Base-by-base conservation (phyloP, 2,329 filamentous ascomycete species). In the Penicillium frequentans region DNA sequence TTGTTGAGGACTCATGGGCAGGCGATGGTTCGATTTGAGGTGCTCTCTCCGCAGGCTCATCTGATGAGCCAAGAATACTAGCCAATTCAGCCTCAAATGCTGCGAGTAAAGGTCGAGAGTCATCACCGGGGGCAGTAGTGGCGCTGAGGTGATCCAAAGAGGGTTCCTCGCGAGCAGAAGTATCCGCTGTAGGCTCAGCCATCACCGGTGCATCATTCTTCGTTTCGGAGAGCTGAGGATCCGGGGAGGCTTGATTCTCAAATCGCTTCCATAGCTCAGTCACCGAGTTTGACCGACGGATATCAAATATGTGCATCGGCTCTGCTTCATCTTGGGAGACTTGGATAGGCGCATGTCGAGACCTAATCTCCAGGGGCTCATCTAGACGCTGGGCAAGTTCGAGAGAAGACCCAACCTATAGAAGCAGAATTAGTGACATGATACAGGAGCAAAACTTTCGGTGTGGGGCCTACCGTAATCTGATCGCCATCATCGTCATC, bases 401-500 rank as follows among this genome's bases (percentile, higher is more conserved):
- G 24, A 78, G 65, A 46, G 77, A 75, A 23, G 78, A 80, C 39
- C 79, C 79, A 57, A 81, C 74, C 77, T 79, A 52, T 29, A 26
- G 39, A 45, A 19, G 24, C 47, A 50, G 8, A 16, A 54, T 70
- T 53, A 71, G 63, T 8, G 37, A 26, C 27, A 26, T 31, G 29
- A 9, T 9, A 5, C 16, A 5, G n/a, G 11, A n/a, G 23, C 19
- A 19, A 23, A 26, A 16, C 5, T 14, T 13, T 31, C 11, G 13
- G 37, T 35, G 26, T 43, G 19, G 45, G 23, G 66, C 74, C 68
- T 64, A 79, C 78, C 7, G 75, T 80, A 54, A 81, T 77, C 31
- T 80, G 77, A 27, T 79, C 75, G 60, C 80, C 79, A 58, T 80
- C 77, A 58, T 80, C 78, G 11, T 78, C 74, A 63, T 81, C 79